Conservation (phyloP, 176 grass and related monocot genomes). For the Hsuehochloa calcarea region DNA sequence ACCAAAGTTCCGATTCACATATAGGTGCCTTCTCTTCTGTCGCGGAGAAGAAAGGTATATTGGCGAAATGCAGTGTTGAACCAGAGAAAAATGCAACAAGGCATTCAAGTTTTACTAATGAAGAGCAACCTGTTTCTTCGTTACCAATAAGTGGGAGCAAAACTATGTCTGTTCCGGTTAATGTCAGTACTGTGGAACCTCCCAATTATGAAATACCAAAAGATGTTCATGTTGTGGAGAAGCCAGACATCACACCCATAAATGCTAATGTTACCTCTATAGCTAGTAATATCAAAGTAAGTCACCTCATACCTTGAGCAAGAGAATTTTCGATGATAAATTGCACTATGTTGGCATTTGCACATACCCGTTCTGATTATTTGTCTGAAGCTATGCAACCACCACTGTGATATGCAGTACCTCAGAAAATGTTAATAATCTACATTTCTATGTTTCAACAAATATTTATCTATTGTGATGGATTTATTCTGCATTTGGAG, state of each 20-base stretch:
- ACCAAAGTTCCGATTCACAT: constrained; percentile 40
- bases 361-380: background rate
- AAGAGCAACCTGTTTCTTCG: constrained; percentile 35
- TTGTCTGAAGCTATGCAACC: constrained; percentile 10
- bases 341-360: background rate
- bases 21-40: constrained; percentile 18
- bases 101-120: constrained; percentile 37
- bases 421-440: background rate
- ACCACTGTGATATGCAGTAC: background rate
- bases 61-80: constrained; percentile 37
- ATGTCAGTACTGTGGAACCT: constrained; percentile 53
- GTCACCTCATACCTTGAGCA: background rate
- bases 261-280: constrained; percentile 36
- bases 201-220: constrained; percentile 47
- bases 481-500: background rate
- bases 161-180: constrained; percentile 43
- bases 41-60: constrained; percentile 38
- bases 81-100: constrained; percentile 23
- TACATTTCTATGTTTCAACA: constrained; percentile 1
- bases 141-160: constrained; percentile 42
- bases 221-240: constrained; percentile 71
- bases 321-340: background rate
- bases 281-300: constrained; percentile 58
- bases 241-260: constrained; percentile 38
- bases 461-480: background rate